Percentiles rank a stretch among this genome's conserved stretches.
phyloP scores from a whole-genome alignment of 352 stramenopile genomes.

The Blastocystis sp. region DNA sequence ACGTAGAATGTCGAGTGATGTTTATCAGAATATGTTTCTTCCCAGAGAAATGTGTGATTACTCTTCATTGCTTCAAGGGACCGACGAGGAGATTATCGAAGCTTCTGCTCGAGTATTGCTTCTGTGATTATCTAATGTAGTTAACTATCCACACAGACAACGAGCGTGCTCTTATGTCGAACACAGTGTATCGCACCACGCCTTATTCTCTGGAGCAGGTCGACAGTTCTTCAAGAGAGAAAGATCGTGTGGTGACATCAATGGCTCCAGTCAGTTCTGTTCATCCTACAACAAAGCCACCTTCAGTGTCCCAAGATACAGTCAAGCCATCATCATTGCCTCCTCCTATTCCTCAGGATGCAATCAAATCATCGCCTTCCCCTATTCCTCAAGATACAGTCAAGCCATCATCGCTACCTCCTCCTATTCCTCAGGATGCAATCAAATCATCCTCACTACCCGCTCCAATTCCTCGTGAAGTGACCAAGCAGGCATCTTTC shows the following conservation, averaged over 20 bases:
- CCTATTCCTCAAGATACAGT: background rate
- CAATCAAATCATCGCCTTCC: background rate
- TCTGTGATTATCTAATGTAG: background rate
- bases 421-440: background rate
- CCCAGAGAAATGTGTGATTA: background rate
- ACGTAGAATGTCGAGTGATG: background rate
- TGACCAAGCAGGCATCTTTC: background rate
- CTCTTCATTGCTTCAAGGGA: background rate
- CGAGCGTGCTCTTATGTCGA: background rate
- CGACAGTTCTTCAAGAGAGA: background rate
- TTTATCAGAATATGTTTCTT: background rate
- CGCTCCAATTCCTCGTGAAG: background rate
- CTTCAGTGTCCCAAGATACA: background rate
- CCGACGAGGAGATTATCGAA: conserved; percentile 17
- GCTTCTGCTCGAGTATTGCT: background rate
- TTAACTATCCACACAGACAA: background rate
- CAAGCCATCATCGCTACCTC: background rate
- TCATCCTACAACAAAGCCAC: background rate
- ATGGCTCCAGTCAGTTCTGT: background rate
- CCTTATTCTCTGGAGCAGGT: background rate
- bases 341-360: background rate
- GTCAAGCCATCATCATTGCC: background rate
- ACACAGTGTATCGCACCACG: background rate
- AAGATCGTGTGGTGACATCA: background rate
- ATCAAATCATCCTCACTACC: no score